Evolutionary conservation across 2,329 filamentous ascomycete genomes (phyloP).

Genomic region (Scedosporium minutisporum): DNA sequence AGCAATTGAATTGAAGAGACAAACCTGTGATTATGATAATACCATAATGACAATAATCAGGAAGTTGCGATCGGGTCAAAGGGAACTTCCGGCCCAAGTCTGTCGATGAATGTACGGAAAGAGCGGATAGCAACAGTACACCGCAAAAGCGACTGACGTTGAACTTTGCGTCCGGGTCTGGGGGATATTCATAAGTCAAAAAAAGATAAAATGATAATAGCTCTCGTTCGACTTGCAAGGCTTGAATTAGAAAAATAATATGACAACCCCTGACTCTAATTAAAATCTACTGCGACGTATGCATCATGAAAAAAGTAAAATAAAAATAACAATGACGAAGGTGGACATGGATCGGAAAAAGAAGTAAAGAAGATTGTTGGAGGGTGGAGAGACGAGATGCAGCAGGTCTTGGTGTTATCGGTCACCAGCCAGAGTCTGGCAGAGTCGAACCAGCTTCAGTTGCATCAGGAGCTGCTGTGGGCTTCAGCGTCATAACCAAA

Average conservation of each 20-base stretch:
- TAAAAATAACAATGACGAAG: neutral
- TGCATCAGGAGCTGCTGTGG: neutral
- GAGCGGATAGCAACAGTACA: neutral
- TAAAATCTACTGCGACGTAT: neutral
- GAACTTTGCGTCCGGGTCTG: neutral
- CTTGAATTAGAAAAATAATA: neutral
- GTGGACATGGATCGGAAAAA: neutral
- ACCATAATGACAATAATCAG: neutral
- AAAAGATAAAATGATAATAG: neutral
- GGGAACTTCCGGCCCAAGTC: neutral
- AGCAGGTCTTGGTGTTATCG: neutral
- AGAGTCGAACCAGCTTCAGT: neutral
- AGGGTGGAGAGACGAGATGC: neutral
- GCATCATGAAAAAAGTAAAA: neutral
- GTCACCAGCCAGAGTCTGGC: neutral
- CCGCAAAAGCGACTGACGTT: neutral
- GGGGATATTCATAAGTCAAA: neutral
- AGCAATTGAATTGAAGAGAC: neutral
- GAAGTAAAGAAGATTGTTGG: neutral
- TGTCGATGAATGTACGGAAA: neutral
- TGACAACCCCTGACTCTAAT: neutral
- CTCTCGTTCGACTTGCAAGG: neutral
- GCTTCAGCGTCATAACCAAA: neutral
- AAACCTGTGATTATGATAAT: neutral
- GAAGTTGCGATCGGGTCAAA: neutral